These are phyloP conservation scores for Teunomyces funiuensis DNA, from an alignment of 805 yeast genomes.

Conservation along the genomic window DNA sequence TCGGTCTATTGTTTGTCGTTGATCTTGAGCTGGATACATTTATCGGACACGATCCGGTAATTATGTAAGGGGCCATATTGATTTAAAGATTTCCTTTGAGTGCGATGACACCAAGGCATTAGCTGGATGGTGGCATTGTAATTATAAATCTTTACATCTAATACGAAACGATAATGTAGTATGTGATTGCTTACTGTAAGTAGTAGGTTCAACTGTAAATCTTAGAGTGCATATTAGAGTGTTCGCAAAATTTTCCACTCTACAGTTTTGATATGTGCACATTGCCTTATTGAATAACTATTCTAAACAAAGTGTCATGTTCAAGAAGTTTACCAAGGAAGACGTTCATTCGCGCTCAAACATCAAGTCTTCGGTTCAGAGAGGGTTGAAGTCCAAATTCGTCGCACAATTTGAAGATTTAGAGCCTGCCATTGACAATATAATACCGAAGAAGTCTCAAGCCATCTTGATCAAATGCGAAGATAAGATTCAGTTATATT, in stretches of 20 bases:
- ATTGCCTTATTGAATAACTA: background rate
- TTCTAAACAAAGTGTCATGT: slow-evolving; percentile 31
- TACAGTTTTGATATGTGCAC: background rate
- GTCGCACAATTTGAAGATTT: slow-evolving; percentile 71
- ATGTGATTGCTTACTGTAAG: background rate
- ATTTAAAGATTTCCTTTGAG: slow-evolving; percentile 43
- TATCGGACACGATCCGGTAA: slow-evolving; percentile 6
- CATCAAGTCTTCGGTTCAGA: slow-evolving; percentile 90
- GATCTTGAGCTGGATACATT: slow-evolving; percentile 49
- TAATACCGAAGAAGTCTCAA: slow-evolving; percentile 87
- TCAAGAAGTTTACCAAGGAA: slow-evolving; percentile 71
- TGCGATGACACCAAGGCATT: slow-evolving; percentile 42
- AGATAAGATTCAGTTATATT: slow-evolving; percentile 78
- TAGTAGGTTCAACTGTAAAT: too few species aligned
- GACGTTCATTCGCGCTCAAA: slow-evolving; percentile 90
- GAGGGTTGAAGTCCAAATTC: slow-evolving; percentile 76
- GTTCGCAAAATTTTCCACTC: background rate
- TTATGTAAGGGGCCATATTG: slow-evolving; percentile 42
- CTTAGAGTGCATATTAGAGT: background rate
- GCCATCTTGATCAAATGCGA: slow-evolving; percentile 81
- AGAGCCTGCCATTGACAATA: slow-evolving; percentile 73
- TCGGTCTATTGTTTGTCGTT: slow-evolving; percentile 32
- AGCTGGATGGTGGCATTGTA: slow-evolving; percentile 45
- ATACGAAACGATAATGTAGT: background rate
- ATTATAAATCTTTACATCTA: slow-evolving; percentile 43